Conservation (phyloP, 2,329 filamentous ascomycete species). For the Mycosphaerella sp. region DNA sequence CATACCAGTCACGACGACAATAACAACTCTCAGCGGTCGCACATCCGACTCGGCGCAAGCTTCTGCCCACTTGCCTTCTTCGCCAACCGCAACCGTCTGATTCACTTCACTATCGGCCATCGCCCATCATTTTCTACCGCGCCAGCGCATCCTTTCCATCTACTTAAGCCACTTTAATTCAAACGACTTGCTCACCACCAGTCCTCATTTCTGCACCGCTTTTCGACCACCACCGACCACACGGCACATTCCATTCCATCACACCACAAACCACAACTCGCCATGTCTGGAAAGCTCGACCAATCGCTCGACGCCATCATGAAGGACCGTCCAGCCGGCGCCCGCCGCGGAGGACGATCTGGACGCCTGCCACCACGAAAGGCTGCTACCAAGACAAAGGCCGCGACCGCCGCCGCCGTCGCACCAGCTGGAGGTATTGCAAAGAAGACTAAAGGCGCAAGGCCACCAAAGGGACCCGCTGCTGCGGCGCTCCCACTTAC, state of each 20-base stretch:
- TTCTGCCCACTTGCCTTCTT: slow-evolving; percentile 15
- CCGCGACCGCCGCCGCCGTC: slow-evolving; percentile 36
- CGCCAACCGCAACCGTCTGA: slow-evolving; percentile 9
- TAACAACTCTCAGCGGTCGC: slow-evolving; percentile 1
- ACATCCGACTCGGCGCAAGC: slow-evolving; percentile 6
- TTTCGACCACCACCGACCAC: slow-evolving; percentile 3
- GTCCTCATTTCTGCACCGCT: slow-evolving; percentile 2
- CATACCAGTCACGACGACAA: not conserved
- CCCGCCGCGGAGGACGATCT: slow-evolving; percentile 37
- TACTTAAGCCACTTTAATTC: slow-evolving; percentile 5
- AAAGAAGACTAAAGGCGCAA: slow-evolving; percentile 57
- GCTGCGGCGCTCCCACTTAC: slow-evolving; percentile 51
- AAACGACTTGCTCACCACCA: slow-evolving; percentile 6
- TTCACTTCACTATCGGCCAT: slow-evolving; percentile 4
- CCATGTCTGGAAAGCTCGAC: slow-evolving; percentile 91
- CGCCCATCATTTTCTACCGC: slow-evolving; percentile 5
- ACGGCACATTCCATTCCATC: slow-evolving; percentile 11
- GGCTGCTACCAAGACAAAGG: slow-evolving; percentile 46
- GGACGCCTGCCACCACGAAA: slow-evolving; percentile 44
- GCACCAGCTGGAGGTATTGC: slow-evolving; percentile 79
- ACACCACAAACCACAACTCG: slow-evolving; percentile 30
- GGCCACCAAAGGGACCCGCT: slow-evolving; percentile 52
- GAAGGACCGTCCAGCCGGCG: slow-evolving; percentile 58
- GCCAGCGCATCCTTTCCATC: slow-evolving; percentile 14
- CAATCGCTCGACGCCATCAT: slow-evolving; percentile 97